A percentile compares a stretch with the other conserved stretches of the same genome.
phyloP scores from a whole-genome alignment of 306 rosid species.

The Trifolium subterraneum region DNA sequence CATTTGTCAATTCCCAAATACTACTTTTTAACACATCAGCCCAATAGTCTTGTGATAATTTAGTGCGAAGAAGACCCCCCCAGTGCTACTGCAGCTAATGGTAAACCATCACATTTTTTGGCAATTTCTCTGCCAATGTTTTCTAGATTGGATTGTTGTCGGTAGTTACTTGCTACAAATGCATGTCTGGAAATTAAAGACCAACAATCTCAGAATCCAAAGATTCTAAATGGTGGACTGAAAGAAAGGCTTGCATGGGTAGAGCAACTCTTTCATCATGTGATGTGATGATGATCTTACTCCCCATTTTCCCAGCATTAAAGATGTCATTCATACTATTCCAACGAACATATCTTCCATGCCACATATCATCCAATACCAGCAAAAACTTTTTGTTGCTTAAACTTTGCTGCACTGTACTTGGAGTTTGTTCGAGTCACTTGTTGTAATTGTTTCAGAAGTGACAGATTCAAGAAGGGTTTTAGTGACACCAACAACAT shows the following conservation, averaged over 20 bases:
- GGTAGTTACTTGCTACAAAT: constrained; percentile 10
- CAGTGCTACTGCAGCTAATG: not conserved
- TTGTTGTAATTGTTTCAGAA: not conserved
- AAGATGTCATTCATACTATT: constrained; percentile 19
- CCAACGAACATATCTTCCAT: constrained; percentile 43
- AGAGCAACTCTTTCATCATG: constrained; percentile 42
- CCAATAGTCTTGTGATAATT: not conserved
- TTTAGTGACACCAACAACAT: constrained; percentile 25
- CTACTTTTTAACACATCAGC: not conserved
- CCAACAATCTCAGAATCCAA: constrained; percentile 45
- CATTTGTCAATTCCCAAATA: not conserved
- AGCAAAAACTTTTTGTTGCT: constrained; percentile 41
- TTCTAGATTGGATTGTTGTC: constrained; percentile 19
- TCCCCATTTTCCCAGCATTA: not conserved
- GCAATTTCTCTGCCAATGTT: constrained; percentile 38
- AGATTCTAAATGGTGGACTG: constrained; percentile 38
- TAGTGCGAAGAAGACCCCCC: not conserved
- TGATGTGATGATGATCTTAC: constrained; percentile 4
- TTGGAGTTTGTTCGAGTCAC: not conserved
- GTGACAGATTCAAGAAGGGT: constrained; percentile 32
- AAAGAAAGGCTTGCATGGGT: constrained; percentile 41
- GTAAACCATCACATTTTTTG: not conserved
- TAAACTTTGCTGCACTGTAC: constrained; percentile 36
- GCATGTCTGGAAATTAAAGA: constrained; percentile 45
- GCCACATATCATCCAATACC: constrained; percentile 55